These are phyloP conservation scores for Bipolaris oryzae DNA, from an alignment of 2,329 filamentous ascomycete genomes.

Conservation along the genomic window DNA sequence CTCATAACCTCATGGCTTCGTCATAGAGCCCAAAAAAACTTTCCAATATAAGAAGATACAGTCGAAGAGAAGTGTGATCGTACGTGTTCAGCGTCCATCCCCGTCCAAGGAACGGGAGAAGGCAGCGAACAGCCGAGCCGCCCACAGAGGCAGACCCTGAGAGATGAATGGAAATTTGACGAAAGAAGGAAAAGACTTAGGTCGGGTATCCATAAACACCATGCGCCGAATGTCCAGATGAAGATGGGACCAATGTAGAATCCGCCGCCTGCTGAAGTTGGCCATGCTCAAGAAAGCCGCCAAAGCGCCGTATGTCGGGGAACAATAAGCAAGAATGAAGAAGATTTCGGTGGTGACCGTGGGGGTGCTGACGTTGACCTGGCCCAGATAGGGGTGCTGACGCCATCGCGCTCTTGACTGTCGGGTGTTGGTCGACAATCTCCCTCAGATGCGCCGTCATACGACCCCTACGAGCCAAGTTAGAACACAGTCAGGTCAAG, in stretches of 20 bases:
- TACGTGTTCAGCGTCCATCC: conserved; percentile 6
- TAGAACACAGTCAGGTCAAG: conserved; percentile 33
- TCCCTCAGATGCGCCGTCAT: conserved; percentile 26
- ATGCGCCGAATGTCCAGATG: conserved; percentile 28
- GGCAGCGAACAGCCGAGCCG: neutral
- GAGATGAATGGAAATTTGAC: conserved; percentile 8
- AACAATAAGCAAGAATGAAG: conserved; percentile 51
- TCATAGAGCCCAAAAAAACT: conserved; percentile 36
- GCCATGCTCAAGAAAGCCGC: conserved; percentile 33
- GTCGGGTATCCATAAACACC: conserved; percentile 35
- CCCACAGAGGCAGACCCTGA: conserved; percentile 2
- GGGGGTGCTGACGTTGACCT: conserved; percentile 24
- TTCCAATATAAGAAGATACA: conserved; percentile 45
- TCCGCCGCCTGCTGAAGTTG: conserved; percentile 28
- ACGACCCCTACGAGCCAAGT: conserved; percentile 32
- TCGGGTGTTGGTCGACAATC: conserved; percentile 19
- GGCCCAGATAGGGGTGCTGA: conserved; percentile 16
- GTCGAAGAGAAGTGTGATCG: conserved; percentile 23
- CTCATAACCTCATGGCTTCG: conserved; percentile 48
- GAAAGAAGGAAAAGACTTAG: conserved; percentile 18
- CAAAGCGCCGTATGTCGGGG: conserved; percentile 39
- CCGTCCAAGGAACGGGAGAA: neutral
- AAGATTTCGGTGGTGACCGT: conserved; percentile 37
- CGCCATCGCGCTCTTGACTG: conserved; percentile 15
- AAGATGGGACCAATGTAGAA: conserved; percentile 23